Evolutionary conservation across 257 asterid genomes (phyloP).

Genomic region (Paraleonurus japonicus): DNA sequence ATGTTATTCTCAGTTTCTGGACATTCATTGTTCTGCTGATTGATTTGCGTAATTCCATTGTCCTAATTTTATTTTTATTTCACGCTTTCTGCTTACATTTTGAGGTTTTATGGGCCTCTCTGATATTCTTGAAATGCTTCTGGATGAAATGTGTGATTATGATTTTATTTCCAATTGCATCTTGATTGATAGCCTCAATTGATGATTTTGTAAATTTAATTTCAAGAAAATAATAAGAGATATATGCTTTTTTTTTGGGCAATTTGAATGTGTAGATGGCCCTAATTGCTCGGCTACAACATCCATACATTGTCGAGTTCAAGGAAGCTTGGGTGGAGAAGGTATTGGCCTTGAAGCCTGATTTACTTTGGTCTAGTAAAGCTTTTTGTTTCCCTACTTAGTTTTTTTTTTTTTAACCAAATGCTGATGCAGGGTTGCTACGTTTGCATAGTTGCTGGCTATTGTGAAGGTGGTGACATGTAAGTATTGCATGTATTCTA

Average conservation of each 20-base stretch:
- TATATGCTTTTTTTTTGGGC: constrained; percentile 4
- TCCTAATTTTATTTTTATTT: background rate
- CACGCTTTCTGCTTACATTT: background rate
- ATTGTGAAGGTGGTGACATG: constrained; percentile 99
- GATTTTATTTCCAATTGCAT: constrained; percentile 4
- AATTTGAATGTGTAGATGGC: constrained; percentile 75
- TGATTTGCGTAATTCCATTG: background rate
- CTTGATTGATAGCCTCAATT: constrained; percentile 4
- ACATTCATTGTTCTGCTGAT: constrained; percentile 3
- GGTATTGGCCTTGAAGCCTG: constrained; percentile 37
- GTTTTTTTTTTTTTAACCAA: constrained; percentile 5
- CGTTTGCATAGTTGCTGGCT: constrained; percentile 94
- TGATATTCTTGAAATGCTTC: constrained; percentile 8
- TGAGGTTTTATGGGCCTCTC: background rate
- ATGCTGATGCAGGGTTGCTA: constrained; percentile 79
- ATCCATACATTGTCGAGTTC: constrained; percentile 86
- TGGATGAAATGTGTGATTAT: background rate
- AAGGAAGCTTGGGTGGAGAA: constrained; percentile 99
- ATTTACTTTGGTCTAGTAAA: background rate
- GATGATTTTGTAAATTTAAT: background rate
- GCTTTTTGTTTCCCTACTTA: background rate
- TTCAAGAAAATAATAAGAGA: constrained; percentile 13
- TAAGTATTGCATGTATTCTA: constrained; percentile 40
- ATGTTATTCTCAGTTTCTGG: constrained; percentile 6
- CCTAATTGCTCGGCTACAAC: constrained; percentile 74